A percentile compares a stretch with the other conserved stretches of the same genome.
Conservation (phyloP, 2,329 filamentous ascomycete species). For the Phyllachora maydis region DNA sequence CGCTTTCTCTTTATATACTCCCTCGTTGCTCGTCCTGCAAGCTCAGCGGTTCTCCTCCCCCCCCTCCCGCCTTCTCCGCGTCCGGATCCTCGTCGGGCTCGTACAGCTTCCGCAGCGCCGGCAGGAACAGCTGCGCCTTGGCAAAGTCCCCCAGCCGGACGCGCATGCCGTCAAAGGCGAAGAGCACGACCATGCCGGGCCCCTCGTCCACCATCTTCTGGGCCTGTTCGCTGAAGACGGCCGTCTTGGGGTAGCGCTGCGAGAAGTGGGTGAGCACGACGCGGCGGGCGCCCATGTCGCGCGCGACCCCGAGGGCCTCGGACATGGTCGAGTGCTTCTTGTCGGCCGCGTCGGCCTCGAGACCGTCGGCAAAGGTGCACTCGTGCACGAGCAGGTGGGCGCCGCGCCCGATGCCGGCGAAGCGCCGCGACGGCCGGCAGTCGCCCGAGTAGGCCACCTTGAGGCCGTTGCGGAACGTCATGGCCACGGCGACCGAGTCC, state of each 20-base stretch:
- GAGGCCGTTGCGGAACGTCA: conserved; percentile 60
- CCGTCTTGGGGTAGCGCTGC: conserved; percentile 73
- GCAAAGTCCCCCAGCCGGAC: conserved; percentile 51
- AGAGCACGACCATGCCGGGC: conserved; percentile 33
- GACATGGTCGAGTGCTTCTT: conserved; percentile 84
- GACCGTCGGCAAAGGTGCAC: conserved; percentile 84
- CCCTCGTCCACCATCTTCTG: conserved; percentile 16
- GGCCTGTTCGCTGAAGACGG: conserved; percentile 18
- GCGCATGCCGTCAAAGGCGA: conserved; percentile 65
- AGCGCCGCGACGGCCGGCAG: conserved; percentile 56
- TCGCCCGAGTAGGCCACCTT: conserved; percentile 89
- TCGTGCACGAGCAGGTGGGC: conserved; percentile 84
- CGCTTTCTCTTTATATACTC: not conserved
- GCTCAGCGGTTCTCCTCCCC: not conserved
- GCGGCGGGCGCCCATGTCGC: conserved; percentile 57
- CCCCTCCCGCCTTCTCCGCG: conserved; percentile 6
- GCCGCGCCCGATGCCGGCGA: conserved; percentile 48
- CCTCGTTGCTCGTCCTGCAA: too few relatives aligned
- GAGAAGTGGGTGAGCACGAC: conserved; percentile 87
- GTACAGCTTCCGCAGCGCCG: conserved; percentile 35
- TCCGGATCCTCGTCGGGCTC: conserved; percentile 10
- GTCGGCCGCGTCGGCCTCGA: conserved; percentile 53
- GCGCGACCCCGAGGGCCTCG: conserved; percentile 64
- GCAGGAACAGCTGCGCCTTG: conserved; percentile 40
- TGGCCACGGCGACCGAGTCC: conserved; percentile 52